Percentiles rank a stretch among this genome's conserved stretches.
Conservation (phyloP, 768 basidiomycete species). For the Paxillus ammoniavirescens region DNA sequence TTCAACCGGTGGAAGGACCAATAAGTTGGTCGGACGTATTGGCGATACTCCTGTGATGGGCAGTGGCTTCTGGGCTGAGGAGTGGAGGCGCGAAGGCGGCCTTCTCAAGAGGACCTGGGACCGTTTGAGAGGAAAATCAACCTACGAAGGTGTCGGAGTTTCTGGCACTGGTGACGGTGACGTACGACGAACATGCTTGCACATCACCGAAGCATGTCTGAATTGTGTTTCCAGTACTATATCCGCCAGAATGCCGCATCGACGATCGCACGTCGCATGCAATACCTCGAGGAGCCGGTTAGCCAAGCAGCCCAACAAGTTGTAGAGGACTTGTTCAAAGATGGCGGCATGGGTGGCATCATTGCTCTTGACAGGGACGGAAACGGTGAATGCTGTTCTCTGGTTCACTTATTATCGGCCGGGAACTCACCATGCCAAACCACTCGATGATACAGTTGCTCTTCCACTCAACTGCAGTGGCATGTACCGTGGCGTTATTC, state of each 20-base stretch:
- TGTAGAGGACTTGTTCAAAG: constrained; percentile 53
- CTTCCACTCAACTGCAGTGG: constrained; percentile 75
- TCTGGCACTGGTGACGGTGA: constrained; percentile 87
- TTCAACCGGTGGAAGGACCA: constrained; percentile 80
- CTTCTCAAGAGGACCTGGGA: constrained; percentile 39
- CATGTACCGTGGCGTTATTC: constrained; percentile 81
- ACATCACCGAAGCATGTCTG: constrained; percentile 1
- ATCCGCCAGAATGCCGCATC: constrained; percentile 68
- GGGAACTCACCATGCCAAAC: neutral
- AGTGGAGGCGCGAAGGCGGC: constrained; percentile 51
- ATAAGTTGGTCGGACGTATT: constrained; percentile 80
- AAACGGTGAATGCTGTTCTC: constrained; percentile 47
- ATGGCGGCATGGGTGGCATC: constrained; percentile 72
- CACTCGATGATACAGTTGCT: constrained; percentile 44
- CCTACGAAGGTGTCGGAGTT: constrained; percentile 57
- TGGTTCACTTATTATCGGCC: neutral
- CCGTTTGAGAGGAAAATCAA: constrained; percentile 33
- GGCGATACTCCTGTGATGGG: constrained; percentile 83
- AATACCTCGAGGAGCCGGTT: constrained; percentile 56
- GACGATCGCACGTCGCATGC: constrained; percentile 66
- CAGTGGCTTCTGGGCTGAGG: constrained; percentile 81
- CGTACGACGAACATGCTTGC: constrained; percentile 39
- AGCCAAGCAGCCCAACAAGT: constrained; percentile 51
- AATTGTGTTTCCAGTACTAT: constrained; percentile 54
- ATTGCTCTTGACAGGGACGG: constrained; percentile 70